A percentile compares a stretch with the other conserved stretches of the same genome.
These are phyloP conservation scores for Taiwanofungus camphoratus DNA, from an alignment of 1,284 basidiomycete species.

Conservation along the genomic window DNA sequence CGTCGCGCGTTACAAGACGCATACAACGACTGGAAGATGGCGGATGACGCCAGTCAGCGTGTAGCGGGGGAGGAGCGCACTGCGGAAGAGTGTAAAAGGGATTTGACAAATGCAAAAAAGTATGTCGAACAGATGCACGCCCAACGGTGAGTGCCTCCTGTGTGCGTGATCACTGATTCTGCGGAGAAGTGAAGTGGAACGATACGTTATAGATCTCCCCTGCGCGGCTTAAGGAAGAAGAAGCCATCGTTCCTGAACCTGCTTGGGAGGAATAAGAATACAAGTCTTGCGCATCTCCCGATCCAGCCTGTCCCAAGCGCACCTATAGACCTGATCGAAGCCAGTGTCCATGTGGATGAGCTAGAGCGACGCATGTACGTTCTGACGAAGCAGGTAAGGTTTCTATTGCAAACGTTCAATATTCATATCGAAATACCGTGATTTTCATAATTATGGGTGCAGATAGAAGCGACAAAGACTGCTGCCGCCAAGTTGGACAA, in stretches of 20 bases:
- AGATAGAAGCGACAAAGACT: slow-evolving; percentile 14
- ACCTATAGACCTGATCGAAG: not conserved
- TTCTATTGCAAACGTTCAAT: not conserved
- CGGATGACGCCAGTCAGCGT: slow-evolving; percentile 19
- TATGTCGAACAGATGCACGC: slow-evolving; percentile 3
- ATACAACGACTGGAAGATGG: slow-evolving; percentile 20
- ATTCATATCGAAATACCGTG: too few relatives aligned
- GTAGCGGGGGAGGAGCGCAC: slow-evolving; percentile 11
- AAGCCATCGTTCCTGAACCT: slow-evolving; percentile 4
- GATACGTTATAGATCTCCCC: not conserved
- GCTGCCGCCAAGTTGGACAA: slow-evolving; percentile 14
- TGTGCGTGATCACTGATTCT: not conserved
- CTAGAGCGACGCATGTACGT: slow-evolving; percentile 4
- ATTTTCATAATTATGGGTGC: not conserved
- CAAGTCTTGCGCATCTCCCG: slow-evolving; percentile 1
- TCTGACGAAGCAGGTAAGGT: slow-evolving; percentile 4
- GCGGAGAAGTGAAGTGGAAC: not conserved
- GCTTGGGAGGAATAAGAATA: slow-evolving; percentile 1
- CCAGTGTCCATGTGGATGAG: not conserved
- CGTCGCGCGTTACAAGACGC: slow-evolving; percentile 7
- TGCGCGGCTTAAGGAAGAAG: not conserved
- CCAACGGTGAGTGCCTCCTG: slow-evolving; percentile 11
- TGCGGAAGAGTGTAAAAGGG: slow-evolving; percentile 11
- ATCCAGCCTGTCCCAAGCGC: slow-evolving; percentile 1
- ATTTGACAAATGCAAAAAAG: slow-evolving; percentile 16